These are phyloP conservation scores for Microdochium bolleyi DNA, from an alignment of 2,329 filamentous ascomycete genomes.

Conservation along the genomic window DNA sequence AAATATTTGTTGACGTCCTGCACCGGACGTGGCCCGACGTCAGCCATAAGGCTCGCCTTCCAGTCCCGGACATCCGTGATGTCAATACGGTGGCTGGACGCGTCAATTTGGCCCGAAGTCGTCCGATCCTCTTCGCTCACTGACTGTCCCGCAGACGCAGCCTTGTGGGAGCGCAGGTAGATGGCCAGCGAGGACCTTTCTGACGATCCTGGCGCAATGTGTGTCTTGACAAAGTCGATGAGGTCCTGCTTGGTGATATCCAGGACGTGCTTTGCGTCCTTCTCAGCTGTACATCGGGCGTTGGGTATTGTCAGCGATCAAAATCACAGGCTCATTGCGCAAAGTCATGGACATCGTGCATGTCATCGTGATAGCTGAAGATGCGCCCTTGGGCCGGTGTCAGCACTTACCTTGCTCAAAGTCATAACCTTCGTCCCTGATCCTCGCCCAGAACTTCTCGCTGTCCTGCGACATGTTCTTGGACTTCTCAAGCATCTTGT, in stretches of 20 bases:
- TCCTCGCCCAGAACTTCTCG: constrained; percentile 74
- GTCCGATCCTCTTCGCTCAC: too few species aligned
- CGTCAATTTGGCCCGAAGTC: constrained; percentile 20
- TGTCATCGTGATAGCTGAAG: constrained; percentile 7
- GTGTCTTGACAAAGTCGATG: not conserved
- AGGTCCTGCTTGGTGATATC: not conserved
- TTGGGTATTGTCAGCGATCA: not conserved
- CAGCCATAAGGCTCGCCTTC: constrained; percentile 69
- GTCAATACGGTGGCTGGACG: constrained; percentile 52
- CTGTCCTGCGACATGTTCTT: constrained; percentile 89
- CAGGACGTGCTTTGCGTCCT: not conserved
- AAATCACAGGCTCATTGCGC: too few species aligned
- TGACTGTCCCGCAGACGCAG: constrained; percentile 54
- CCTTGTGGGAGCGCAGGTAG: not conserved
- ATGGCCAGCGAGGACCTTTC: not conserved
- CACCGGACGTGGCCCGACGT: constrained; percentile 62
- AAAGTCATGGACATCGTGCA: not conserved
- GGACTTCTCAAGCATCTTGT: constrained; percentile 82
- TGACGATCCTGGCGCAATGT: not conserved
- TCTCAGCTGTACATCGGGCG: not conserved
- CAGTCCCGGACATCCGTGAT: constrained; percentile 62
- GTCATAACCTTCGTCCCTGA: constrained; percentile 79
- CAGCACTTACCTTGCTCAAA: constrained; percentile 69
- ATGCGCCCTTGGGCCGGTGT: too few species aligned
- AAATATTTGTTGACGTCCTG: constrained; percentile 46